Conservation (phyloP, 495 filamentous ascomycete genomes). For the Collariella sp. region DNA sequence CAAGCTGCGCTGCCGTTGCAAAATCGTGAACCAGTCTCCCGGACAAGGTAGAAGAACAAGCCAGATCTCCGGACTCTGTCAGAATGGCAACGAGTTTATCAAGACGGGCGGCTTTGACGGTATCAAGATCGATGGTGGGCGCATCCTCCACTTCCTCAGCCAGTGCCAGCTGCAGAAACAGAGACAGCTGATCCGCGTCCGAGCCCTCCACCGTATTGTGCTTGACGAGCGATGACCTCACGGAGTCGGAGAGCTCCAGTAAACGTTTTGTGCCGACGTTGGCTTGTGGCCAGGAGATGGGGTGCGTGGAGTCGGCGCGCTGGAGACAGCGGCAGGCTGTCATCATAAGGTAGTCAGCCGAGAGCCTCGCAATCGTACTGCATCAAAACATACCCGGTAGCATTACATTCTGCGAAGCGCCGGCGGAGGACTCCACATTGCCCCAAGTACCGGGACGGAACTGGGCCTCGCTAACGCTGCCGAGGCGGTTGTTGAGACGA, state of each 20-base stretch:
- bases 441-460: background rate
- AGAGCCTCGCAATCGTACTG: background rate
- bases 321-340: background rate
- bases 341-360: background rate
- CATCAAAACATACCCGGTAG: background rate
- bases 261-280: slow-evolving; percentile 3
- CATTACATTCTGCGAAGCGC: background rate
- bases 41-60: slow-evolving; percentile 3
- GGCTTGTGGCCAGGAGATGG: background rate
- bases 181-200: slow-evolving; percentile 19
- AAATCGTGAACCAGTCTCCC: slow-evolving; percentile 16
- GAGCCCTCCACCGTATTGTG: slow-evolving; percentile 14
- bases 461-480: slow-evolving; percentile 2
- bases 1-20: slow-evolving; percentile 25
- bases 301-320: background rate
- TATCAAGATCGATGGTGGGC: slow-evolving; percentile 21
- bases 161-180: slow-evolving; percentile 30
- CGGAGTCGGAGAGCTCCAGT: slow-evolving; percentile 27
- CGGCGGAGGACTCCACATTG: background rate
- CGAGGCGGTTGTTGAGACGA: background rate
- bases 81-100: slow-evolving; percentile 37
- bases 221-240: slow-evolving; percentile 23
- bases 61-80: slow-evolving; percentile 14
- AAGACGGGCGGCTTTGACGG: slow-evolving; percentile 32
- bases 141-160: slow-evolving; percentile 21